phyloP scores from a whole-genome alignment of 1,139 yeast genomes.

The Candida glucosophila region DNA sequence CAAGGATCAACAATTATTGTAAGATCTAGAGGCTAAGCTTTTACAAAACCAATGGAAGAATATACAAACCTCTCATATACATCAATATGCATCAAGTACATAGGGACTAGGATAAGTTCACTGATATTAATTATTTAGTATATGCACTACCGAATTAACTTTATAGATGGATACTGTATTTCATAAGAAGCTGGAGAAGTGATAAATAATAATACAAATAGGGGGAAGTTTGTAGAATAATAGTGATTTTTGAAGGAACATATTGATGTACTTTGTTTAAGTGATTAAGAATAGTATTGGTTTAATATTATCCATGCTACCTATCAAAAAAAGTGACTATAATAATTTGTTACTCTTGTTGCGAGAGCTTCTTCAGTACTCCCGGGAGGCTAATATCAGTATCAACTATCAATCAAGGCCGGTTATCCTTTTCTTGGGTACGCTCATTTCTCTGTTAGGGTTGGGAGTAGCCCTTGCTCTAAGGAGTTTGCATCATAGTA shows the following conservation, averaged over 20 bases:
- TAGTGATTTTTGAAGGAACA: conserved; percentile 6
- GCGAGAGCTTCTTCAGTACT: conserved; percentile 30
- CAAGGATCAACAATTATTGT: neutral
- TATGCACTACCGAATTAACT: neutral
- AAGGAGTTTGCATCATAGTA: conserved; percentile 21
- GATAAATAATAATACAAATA: neutral
- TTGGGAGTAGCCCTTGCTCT: conserved; percentile 30
- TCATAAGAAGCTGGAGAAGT: neutral
- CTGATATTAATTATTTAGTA: neutral
- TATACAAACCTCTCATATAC: neutral
- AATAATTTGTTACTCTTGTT: conserved; percentile 25
- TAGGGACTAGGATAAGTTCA: neutral
- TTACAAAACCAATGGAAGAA: neutral
- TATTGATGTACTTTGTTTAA: conserved; percentile 12
- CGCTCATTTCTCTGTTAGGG: conserved; percentile 36
- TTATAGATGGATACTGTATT: neutral
- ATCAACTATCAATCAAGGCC: conserved; percentile 39
- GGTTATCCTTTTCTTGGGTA: conserved; percentile 34
- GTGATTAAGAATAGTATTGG: neutral
- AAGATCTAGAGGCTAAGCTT: neutral
- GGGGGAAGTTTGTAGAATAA: neutral
- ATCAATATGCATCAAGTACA: neutral
- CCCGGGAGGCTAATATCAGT: conserved; percentile 29
- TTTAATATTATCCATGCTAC: neutral
- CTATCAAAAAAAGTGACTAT: conserved; percentile 25